Base-by-base conservation (phyloP, 768 basidiomycete genomes). In the Lyophyllum shimeji region DNA sequence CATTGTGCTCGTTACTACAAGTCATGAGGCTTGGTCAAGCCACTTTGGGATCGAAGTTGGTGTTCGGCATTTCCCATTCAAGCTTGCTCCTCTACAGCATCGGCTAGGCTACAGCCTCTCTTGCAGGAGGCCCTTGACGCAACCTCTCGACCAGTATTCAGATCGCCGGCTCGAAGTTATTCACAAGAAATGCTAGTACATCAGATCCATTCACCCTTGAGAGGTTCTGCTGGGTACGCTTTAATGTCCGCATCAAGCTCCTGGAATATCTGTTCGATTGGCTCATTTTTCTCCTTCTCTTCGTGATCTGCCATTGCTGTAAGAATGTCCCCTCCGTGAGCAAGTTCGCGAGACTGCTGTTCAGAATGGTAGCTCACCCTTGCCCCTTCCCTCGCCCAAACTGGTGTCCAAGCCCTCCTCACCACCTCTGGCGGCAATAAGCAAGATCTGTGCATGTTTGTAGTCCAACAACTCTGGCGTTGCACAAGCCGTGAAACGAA, bases 121-220 rank as follows among this genome's bases (percentile, higher is more conserved):
- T n/a, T n/a, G n/a, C n/a, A n/a, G n/a, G n/a, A n/a, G n/a, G n/a
- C n/a, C n/a, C n/a, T n/a, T n/a, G n/a, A n/a, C n/a, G n/a, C n/a
- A n/a, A n/a, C n/a, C n/a, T n/a, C n/a, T n/a, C n/a, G n/a, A n/a
- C n/a, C n/a, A n/a, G n/a, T n/a, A n/a, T 29, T 29, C 29, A 29
- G 29, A 5, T 5, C 29, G 9, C 9, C 29, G 9, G 9, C 29
- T 29, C 9, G 29, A 29, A 29, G 9, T 29, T 9, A 29, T 29
- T 9, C 4, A 29, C 29, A 4, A 9, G 29, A 4, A 29, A 29
- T 29, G 9, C 29, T 4, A 29, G 29, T 29, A 29, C 29, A 23
- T 66, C 34, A 82, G 25, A 75, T 76, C 82, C 85, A 86, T 24
- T 76, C 60, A 2, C 84, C 82, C 56, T 81, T 67, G 24, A 86